Evolutionary conservation across 345 rosid genomes (phyloP).

Genomic region (Eucalyptus globulus): DNA sequence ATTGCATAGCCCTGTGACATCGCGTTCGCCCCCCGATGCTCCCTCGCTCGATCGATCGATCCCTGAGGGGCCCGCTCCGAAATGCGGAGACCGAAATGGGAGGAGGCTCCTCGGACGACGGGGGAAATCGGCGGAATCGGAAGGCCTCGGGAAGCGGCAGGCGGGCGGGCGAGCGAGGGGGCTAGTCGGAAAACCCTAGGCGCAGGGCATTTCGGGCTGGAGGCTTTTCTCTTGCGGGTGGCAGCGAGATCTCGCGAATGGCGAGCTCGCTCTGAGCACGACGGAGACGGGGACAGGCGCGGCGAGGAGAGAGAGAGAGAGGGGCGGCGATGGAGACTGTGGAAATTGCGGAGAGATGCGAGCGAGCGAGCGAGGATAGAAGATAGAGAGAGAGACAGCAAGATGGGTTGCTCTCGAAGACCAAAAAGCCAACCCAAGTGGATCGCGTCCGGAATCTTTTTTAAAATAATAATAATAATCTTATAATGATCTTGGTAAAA

Average conservation of each 20-base stretch:
- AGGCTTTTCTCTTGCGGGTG: neutral
- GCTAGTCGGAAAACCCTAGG: neutral
- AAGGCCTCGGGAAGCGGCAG: too few relatives aligned
- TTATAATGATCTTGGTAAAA: neutral
- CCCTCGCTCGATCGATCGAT: neutral
- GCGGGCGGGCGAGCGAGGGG: neutral
- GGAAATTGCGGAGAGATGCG: neutral
- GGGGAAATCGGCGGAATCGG: neutral
- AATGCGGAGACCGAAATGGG: neutral
- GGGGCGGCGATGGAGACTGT: neutral
- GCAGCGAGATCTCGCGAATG: neutral
- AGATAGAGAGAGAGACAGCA: neutral
- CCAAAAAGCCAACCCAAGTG: neutral
- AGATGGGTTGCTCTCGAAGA: neutral
- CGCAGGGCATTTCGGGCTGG: neutral
- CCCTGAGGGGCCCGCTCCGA: neutral
- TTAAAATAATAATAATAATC: neutral
- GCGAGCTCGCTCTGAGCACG: neutral
- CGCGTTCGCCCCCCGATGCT: neutral
- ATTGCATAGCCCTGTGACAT: constrained; percentile 73
- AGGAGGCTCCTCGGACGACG: neutral
- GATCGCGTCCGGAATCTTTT: neutral
- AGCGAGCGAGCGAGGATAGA: neutral
- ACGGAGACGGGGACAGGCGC: neutral
- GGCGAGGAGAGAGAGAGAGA: neutral